Base-by-base conservation (phyloP, 2,329 filamentous ascomycete species). In the Hysterium pulicare region DNA sequence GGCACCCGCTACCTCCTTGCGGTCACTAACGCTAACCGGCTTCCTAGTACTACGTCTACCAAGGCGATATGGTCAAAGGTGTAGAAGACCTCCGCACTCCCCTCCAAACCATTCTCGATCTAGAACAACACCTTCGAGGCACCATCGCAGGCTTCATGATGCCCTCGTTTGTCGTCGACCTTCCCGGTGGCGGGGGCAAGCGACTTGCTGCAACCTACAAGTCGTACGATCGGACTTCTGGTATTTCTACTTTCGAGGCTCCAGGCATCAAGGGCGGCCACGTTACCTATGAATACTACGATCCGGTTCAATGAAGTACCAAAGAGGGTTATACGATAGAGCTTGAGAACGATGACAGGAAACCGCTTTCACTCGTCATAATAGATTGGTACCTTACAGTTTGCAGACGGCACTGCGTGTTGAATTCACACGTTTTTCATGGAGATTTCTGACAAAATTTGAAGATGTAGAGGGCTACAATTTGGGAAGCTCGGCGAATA, bases 151-250 rank as follows among this genome's bases (percentile, higher is more conserved):
- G 81, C 1, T 84, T 82, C 61, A 72, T 77, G 68, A 82, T 73
- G 67, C 81, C 82, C 0, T 70, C 75, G 15, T 84, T 83, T 51
- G 74, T 84, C 4, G 77, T 83, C 16, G 80, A 84, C 55, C 71
- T 84, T 4, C 81, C 81, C 0, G 78, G 75, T 1, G 80, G 81
- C 2, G 81, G 81, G 2, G 81, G 81, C 2, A 84, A 85, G 66
- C 74, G 81, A 33, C 71, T 80, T 9, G 78, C 77, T 1, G 71
- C 72, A 32, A 75, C 73, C 10, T 73, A 69, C 50, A 67, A 76
- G 41, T 71, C 63, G 1, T 84, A 84, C 53, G 72, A 83, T 57
- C 67, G 68, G 23, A 46, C 58, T 6, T 76, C 71, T 2, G 81
- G 81, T 0, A 57, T 78, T 17, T 80, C 78, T 9, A 74, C 60